Conservation (phyloP, 805 yeast genomes). For the Kodamaea sagamina region DNA sequence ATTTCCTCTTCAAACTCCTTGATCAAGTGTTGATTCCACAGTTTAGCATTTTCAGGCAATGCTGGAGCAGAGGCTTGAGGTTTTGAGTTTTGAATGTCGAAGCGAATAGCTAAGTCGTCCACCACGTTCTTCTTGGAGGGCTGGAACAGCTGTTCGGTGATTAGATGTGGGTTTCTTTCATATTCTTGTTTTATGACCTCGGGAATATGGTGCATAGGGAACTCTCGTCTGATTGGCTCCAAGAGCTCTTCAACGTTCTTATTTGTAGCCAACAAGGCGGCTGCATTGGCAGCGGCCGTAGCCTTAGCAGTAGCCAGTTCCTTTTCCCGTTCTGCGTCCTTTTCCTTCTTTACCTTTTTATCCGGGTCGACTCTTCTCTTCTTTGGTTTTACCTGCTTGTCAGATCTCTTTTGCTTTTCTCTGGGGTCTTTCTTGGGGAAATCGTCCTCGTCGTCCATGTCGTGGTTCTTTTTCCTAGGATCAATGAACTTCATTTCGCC, state of each 20-base stretch:
- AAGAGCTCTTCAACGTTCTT: slow-evolving; percentile 4
- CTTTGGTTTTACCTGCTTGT: not conserved
- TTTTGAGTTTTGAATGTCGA: slow-evolving; percentile 34
- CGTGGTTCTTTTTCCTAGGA: slow-evolving; percentile 6
- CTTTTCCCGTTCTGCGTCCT: slow-evolving; percentile 1
- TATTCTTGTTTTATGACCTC: slow-evolving; percentile 21
- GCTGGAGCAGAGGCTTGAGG: slow-evolving; percentile 24
- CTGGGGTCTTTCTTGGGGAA: slow-evolving; percentile 2
- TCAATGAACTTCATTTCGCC: slow-evolving; percentile 25
- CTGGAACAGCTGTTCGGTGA: slow-evolving; percentile 19
- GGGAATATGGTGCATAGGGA: slow-evolving; percentile 38
- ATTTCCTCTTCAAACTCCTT: slow-evolving; percentile 13
- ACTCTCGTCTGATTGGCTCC: slow-evolving; percentile 13
- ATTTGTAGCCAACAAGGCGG: not conserved
- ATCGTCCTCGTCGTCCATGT: slow-evolving; percentile 4
- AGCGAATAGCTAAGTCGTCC: slow-evolving; percentile 31
- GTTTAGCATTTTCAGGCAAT: slow-evolving; percentile 29
- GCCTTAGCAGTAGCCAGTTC: slow-evolving; percentile 1
- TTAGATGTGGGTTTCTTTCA: slow-evolving; percentile 10
- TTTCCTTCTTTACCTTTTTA: slow-evolving; percentile 1
- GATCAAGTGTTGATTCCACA: slow-evolving; percentile 22
- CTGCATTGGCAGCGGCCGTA: slow-evolving; percentile 7
- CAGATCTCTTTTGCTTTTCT: not conserved
- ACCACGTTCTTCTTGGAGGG: slow-evolving; percentile 34
- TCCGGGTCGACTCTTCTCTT: slow-evolving; percentile 1